Evolutionary conservation across 768 basidiomycete genomes (phyloP), one percentile per base, ranked within the genome.

Genomic region (Pholiota microspora): DNA sequence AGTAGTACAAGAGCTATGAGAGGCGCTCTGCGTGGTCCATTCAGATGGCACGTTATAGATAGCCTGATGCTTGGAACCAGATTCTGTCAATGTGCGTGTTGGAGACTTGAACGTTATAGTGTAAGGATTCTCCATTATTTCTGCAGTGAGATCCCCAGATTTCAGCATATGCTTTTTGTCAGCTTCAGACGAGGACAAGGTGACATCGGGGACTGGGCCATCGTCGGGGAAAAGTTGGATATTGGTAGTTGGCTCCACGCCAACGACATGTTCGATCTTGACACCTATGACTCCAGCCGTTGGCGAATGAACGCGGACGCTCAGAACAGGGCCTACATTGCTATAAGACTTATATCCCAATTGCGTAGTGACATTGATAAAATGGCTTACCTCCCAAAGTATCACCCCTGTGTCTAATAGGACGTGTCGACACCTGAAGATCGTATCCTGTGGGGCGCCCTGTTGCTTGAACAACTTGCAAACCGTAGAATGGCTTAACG

Each of bases 161-260:
- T 72, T 64, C 34, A 85, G 36, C 44, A 67, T 57, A 45, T 69
- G 60, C 8, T 64, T 65, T 10, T 65, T 55, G 57, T 71, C 62
- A 29, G 59, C 54, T 4, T 44, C 51, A 2, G 28, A 21, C 53
- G 71, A 66, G 58, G 59, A 67, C 6, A 85, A 60, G 4, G 66
- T 67, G 32, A 75, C 72, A 28, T 75, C 78, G 3, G 73, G 73
- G 34, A 81, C 65, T 13, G 82, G 71, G 3, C 77, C 72, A 18
- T 71, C 81, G 59, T 87, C 79, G 3, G 85, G 85, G 67, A 88
- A 89, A 29, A 88, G 75, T 23, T 78, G 71, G 54, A 87, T 86
- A 34, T 67, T 66, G 10, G 82, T 77, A 3, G 66, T 67, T 4
- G 77, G 73, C 13, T 78, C 68, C 36, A 60, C 56, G 56, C 77